Conservation (phyloP, 1,284 basidiomycete species). For the Ustilago xerochloae region DNA sequence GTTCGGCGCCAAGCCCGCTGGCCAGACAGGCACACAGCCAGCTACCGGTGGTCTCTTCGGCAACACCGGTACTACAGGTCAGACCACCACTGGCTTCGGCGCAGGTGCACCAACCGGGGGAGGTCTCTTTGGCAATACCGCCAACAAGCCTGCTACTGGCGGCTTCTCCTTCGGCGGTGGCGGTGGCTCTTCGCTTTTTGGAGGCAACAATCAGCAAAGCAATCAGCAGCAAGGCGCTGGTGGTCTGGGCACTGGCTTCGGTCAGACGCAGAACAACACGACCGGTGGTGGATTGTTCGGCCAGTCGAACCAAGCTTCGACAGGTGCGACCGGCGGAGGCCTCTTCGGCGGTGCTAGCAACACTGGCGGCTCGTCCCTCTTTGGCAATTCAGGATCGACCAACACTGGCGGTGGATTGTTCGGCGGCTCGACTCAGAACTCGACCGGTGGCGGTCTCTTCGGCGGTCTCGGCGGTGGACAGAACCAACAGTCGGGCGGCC, state of each 20-base stretch:
- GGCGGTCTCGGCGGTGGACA: constrained; percentile 51
- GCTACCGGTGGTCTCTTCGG: constrained; percentile 69
- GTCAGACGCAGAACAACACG: constrained; percentile 29
- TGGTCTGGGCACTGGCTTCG: constrained; percentile 44
- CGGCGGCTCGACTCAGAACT: constrained; percentile 68
- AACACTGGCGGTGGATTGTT: constrained; percentile 70
- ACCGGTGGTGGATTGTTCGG: constrained; percentile 62
- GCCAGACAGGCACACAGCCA: constrained; percentile 49
- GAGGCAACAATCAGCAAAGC: constrained; percentile 40
- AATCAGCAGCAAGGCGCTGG: constrained; percentile 39
- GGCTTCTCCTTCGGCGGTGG: constrained; percentile 56
- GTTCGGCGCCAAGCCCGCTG: constrained; percentile 63
- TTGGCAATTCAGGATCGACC: constrained; percentile 60
- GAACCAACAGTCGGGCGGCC: constrained; percentile 32
- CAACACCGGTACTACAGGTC: constrained; percentile 50
- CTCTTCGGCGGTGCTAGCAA: constrained; percentile 52
- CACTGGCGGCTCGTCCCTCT: constrained; percentile 57
- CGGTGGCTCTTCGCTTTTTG: constrained; percentile 64
- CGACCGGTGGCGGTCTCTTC: constrained; percentile 51
- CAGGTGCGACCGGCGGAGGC: constrained; percentile 50
- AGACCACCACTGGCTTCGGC: constrained; percentile 55
- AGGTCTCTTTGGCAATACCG: constrained; percentile 67
- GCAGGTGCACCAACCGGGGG: constrained; percentile 47
- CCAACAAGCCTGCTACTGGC: constrained; percentile 45
- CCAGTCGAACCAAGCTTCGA: constrained; percentile 51